Percentiles rank a stretch among this genome's conserved stretches.
Evolutionary conservation across 768 basidiomycete genomes (phyloP).

Genomic region (Artomyces pyxidatus): DNA sequence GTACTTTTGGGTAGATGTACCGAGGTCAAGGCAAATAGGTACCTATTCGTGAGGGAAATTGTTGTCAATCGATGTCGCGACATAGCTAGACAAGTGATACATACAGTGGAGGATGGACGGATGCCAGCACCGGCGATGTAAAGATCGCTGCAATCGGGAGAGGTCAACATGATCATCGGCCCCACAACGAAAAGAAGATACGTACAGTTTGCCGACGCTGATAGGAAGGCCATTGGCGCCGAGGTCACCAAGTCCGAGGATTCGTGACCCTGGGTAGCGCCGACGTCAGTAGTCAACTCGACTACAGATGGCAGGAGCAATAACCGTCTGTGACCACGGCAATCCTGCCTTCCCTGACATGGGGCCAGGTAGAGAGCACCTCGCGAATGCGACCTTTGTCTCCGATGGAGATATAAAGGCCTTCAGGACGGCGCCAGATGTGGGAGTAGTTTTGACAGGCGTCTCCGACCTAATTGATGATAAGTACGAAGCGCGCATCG

Average conservation of each 20-base stretch:
- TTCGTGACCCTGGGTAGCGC: conserved; percentile 70
- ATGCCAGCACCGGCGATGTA: conserved; percentile 36
- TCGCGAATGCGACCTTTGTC: conserved; percentile 76
- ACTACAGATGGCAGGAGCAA: conserved; percentile 9
- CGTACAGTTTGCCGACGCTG: conserved; percentile 76
- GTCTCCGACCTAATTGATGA: conserved; percentile 12
- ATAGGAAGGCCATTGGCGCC: conserved; percentile 84
- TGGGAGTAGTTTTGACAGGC: conserved; percentile 16
- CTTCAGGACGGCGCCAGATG: conserved; percentile 16
- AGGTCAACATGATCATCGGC: conserved; percentile 2
- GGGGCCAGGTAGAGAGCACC: conserved; percentile 70
- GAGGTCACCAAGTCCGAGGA: conserved; percentile 82
- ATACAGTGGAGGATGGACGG: conserved; percentile 63
- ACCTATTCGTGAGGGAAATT: conserved; percentile 3
- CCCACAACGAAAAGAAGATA: not conserved
- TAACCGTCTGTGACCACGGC: conserved; percentile 87
- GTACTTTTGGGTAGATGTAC: conserved; percentile 76
- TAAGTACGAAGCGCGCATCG: not conserved
- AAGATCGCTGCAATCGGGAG: conserved; percentile 1
- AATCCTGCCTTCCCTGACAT: conserved; percentile 68
- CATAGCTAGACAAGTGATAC: conserved; percentile 3
- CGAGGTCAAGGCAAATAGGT: conserved; percentile 82
- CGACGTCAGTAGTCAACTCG: too few relatives aligned
- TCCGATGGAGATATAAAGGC: conserved; percentile 61
- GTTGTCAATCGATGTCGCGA: not conserved